These are phyloP conservation scores for Asterella californica DNA, from an alignment of 225 moss, liverwort and hornwort genomes.

Conservation along the genomic window DNA sequence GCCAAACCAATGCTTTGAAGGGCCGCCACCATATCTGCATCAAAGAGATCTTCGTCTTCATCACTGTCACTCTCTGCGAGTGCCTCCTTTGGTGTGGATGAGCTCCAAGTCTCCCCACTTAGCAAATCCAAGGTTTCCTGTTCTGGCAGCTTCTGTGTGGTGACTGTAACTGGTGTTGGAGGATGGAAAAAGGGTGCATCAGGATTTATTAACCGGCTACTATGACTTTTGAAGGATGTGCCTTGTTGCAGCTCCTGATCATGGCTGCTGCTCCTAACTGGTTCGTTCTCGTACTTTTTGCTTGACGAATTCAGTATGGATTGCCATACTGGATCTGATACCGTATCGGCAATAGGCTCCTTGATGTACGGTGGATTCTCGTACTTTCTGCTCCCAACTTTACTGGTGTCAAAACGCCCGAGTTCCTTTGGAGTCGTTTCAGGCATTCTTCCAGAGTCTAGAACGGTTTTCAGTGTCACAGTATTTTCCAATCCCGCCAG, in stretches of 20 bases:
- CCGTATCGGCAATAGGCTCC: slow-evolving; percentile 9
- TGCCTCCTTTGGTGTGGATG: slow-evolving; percentile 8
- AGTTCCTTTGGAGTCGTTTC: slow-evolving; percentile 15
- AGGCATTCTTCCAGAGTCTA: slow-evolving; percentile 8
- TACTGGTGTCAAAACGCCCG: slow-evolving; percentile 1
- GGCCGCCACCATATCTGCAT: slow-evolving; percentile 42
- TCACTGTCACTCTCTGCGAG: slow-evolving; percentile 16
- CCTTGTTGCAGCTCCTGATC: slow-evolving; percentile 34
- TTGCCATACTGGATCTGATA: slow-evolving; percentile 36
- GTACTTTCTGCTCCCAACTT: slow-evolving; percentile 2
- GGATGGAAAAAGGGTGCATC: slow-evolving; percentile 46
- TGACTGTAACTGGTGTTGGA: slow-evolving; percentile 30
- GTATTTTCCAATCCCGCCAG: slow-evolving; percentile 7
- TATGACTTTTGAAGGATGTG: slow-evolving; percentile 49
- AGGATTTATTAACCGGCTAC: slow-evolving; percentile 48
- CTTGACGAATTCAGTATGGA: slow-evolving; percentile 36
- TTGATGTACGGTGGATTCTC: slow-evolving; percentile 30
- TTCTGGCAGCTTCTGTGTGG: slow-evolving; percentile 33
- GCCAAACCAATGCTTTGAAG: slow-evolving; percentile 45
- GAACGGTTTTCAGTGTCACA: slow-evolving; percentile 5
- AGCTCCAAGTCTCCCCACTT: slow-evolving; percentile 42
- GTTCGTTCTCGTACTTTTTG: slow-evolving; percentile 17
- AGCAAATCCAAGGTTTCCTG: slow-evolving; percentile 43
- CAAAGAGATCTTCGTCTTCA: slow-evolving; percentile 46
- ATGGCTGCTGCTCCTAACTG: slow-evolving; percentile 13